Base-by-base conservation (phyloP, 2,329 filamentous ascomycete species). In the Cladophialophora immunda region DNA sequence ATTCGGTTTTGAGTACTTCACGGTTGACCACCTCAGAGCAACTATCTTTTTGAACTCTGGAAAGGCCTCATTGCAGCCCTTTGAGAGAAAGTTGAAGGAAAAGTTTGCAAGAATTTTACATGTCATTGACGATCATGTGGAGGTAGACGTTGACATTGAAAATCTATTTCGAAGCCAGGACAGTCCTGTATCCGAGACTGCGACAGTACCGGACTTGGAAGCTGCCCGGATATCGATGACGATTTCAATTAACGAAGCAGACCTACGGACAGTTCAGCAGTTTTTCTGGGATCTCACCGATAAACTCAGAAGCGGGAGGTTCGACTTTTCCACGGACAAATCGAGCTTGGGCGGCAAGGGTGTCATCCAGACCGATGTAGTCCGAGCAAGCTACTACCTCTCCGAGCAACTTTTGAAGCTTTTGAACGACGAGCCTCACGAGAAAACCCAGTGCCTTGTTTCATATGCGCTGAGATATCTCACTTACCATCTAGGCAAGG, bases 211-310 rank as follows among this genome's bases (percentile, higher is more conserved):
- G 9, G 34, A 38, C 34, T 25, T 38, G 13, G 34, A 58, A 32
- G 41, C 34, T 11, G 32, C 34, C 15, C 25, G 34, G 9, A 58
- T 58, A n/a, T 22, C 55, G 22, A 38, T 58, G 55, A 58, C 32
- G 22, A 25, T 58, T 19, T 58, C 55, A 4, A 41, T 58, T 11
- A 58, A 36, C 13, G n/a, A 58, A n/a, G 55, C 55, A 2, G 55
- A 58, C 15, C n/a, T 4, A 36, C 55, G 32, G 19, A 27, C 55
- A 1, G 55, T 58, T n/a, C 30, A 58, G 32, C 55, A 58, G 27
- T 58, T 58, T 22, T 36, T 58, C 13, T 58, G 55, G 55, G 55
- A 58, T 25, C 55, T 58, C 30, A 38, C 30, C 2, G 55, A 58
- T n/a, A 15, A 22, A 19, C 15, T 58, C 19, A 25, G 32, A 38